Evolutionary conservation across 1,139 yeast species (phyloP).

Genomic region (Pichia sp.): DNA sequence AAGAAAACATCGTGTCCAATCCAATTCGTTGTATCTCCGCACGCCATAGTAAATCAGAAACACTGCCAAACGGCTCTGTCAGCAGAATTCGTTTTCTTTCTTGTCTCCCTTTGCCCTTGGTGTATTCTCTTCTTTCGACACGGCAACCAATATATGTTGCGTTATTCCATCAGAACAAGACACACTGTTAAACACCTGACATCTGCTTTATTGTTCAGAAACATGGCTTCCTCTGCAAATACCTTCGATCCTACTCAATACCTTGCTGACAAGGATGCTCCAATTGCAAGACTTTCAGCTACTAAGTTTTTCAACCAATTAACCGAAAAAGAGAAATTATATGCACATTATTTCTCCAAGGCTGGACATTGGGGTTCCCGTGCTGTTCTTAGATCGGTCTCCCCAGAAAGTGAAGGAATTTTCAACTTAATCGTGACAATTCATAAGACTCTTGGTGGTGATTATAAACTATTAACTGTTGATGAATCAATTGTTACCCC

Average conservation of each 20-base stretch:
- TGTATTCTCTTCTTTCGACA: not conserved
- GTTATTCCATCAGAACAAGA: not conserved
- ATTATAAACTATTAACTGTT: conserved; percentile 38
- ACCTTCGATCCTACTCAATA: conserved; percentile 21
- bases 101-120: too few species aligned
- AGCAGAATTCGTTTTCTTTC: not conserved
- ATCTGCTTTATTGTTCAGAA: conserved; percentile 5
- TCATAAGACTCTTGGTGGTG: conserved; percentile 47
- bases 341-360: conserved; percentile 77
- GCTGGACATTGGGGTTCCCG: conserved; percentile 82
- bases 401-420: conserved; percentile 72
- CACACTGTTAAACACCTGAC: too few species aligned
- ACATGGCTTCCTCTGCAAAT: conserved; percentile 16
- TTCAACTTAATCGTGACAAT: conserved; percentile 60
- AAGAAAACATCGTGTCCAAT: too few species aligned
- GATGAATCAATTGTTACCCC: conserved; percentile 35
- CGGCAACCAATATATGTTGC: not conserved
- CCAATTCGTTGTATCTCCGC: too few species aligned
- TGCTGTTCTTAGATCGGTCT: conserved; percentile 75
- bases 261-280: conserved; percentile 45
- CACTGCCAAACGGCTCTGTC: too few species aligned
- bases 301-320: conserved; percentile 44
- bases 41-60: too few species aligned
- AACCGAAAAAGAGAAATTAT: conserved; percentile 49
- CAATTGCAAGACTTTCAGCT: conserved; percentile 38